Base-by-base conservation (phyloP, 306 rosid genomes). In the Oemleria cerasiformis region DNA sequence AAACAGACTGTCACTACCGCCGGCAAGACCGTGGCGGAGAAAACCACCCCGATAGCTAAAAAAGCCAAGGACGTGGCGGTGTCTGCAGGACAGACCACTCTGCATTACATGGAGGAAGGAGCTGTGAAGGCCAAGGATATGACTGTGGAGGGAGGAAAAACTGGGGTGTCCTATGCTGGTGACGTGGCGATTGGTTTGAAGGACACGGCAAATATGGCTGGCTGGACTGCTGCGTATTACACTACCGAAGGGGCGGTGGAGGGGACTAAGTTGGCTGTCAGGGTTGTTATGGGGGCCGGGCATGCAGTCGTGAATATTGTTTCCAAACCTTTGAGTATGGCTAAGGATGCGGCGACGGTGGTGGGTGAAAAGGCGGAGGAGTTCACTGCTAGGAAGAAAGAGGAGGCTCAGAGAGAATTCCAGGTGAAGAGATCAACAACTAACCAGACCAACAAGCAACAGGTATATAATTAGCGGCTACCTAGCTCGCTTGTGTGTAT, bases 331-430 rank as follows among this genome's bases (percentile, higher is more conserved):
- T 50, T 88, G 23, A 67, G 67, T 41, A 80, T 77, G 45, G 83
- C 85, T 4, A 85, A 85, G 66, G 84, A 76, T 44, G 71, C 80
- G 20, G 92, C 88, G 58, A 73, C 74, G 23, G 17, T 80, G 2
- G 84, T 95, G 1, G 92, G 90, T 44, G 96, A 89, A 55, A 85
- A 70, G 73, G 86, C 88, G 9, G 87, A 86, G 81, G 92, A 79
- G 9, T 94, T 80, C 53, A 89, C 96, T 1, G 89, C 96, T 2
- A 81, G 84, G 77, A 91, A 91, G 92, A 86, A 85, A 67, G 92
- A 80, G 20, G 97, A 85, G 62, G 90, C 96, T 4, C 15, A 67
- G 74, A 68, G 68, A 30, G 84, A 79, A 17, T 70, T 63, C 25
- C 81, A 74, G 25, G 78, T 82, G 41, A 91, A 83, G 71, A 69